phyloP scores from a whole-genome alignment of 2,329 filamentous ascomycete genomes.

The Pseudogymnoascus sp. region DNA sequence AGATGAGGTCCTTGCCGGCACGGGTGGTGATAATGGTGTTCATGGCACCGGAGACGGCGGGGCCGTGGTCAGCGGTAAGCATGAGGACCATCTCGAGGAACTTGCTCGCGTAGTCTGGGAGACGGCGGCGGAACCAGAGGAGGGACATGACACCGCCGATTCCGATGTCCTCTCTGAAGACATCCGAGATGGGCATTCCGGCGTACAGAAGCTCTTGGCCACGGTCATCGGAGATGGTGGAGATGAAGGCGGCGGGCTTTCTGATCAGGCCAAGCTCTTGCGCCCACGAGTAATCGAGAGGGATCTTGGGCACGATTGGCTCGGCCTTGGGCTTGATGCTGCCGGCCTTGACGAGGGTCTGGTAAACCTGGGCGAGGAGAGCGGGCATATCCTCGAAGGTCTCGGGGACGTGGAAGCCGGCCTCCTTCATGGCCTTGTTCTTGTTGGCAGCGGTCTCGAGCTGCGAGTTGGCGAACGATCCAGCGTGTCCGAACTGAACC shows the following conservation, averaged over 20 bases:
- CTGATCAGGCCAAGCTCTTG: slow-evolving; percentile 99
- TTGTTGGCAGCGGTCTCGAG: slow-evolving; percentile 94
- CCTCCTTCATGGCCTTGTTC: slow-evolving; percentile 95
- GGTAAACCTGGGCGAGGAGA: slow-evolving; percentile 72
- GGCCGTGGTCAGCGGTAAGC: slow-evolving; percentile 98
- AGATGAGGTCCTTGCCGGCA: slow-evolving; percentile 98
- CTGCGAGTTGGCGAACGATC: slow-evolving; percentile 97
- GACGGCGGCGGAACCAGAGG: slow-evolving; percentile 97
- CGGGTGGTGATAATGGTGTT: slow-evolving; percentile 99
- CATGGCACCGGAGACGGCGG: slow-evolving; percentile 98
- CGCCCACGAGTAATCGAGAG: slow-evolving; percentile 98
- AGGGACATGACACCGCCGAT: slow-evolving; percentile 99
- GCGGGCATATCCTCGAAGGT: slow-evolving; percentile 93
- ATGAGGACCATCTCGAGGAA: slow-evolving; percentile 99
- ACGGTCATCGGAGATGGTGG: slow-evolving; percentile 99
- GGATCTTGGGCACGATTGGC: slow-evolving; percentile 95
- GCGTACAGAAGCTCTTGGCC: slow-evolving; percentile 98
- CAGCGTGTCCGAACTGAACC: slow-evolving; percentile 98
- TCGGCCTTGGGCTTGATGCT: slow-evolving; percentile 80
- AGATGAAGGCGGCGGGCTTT: slow-evolving; percentile 99
- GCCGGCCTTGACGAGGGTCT: slow-evolving; percentile 77
- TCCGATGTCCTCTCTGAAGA: slow-evolving; percentile 97
- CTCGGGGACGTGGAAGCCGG: slow-evolving; percentile 87
- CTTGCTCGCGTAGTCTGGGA: slow-evolving; percentile 93
- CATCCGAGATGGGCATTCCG: slow-evolving; percentile 99